Conservation (phyloP, 306 rosid genomes). For the Trifolium dubium region DNA sequence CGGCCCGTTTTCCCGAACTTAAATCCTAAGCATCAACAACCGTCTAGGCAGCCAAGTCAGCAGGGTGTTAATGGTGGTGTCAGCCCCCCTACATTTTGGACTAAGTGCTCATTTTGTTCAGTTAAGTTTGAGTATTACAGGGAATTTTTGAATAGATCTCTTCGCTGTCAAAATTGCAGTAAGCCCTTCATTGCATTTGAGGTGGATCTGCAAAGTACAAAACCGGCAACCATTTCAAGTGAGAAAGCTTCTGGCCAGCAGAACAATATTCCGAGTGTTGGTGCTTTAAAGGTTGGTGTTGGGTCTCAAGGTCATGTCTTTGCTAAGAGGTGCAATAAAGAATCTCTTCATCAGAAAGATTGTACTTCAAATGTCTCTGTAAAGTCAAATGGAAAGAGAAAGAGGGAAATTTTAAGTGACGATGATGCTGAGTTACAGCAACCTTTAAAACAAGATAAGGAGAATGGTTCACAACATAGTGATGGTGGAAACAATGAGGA, state of each 20-base stretch:
- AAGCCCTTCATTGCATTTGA: slow-evolving; percentile 71
- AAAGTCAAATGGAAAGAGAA: slow-evolving; percentile 59
- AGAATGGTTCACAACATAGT: slow-evolving; percentile 47
- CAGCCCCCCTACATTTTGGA: slow-evolving; percentile 67
- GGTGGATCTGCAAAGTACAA: slow-evolving; percentile 45
- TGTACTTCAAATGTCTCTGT: slow-evolving; percentile 39
- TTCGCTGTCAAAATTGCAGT: slow-evolving; percentile 70
- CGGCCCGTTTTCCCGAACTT: slow-evolving; percentile 50
- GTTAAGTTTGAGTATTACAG: slow-evolving; percentile 62
- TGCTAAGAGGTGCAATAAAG: slow-evolving; percentile 40
- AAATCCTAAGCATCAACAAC: slow-evolving; percentile 42
- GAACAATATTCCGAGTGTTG: slow-evolving; percentile 44
- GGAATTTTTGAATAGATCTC: slow-evolving; percentile 61
- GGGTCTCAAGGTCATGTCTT: slow-evolving; percentile 49
- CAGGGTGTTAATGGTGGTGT: slow-evolving; percentile 46
- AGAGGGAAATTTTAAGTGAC: slow-evolving; percentile 71
- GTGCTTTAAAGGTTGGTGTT: slow-evolving; percentile 51
- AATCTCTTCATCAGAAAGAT: slow-evolving; percentile 39
- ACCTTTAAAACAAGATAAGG: slow-evolving; percentile 51
- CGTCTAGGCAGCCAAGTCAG: slow-evolving; percentile 47
- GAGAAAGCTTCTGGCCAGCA: slow-evolving; percentile 35
- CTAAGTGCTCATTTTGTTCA: slow-evolving; percentile 73
- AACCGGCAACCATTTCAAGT: slow-evolving; percentile 49
- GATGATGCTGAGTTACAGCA: slow-evolving; percentile 39
- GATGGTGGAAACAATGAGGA: slow-evolving; percentile 44